Conservation (phyloP, 495 filamentous ascomycete species). For the Aspergillus ostianus region DNA sequence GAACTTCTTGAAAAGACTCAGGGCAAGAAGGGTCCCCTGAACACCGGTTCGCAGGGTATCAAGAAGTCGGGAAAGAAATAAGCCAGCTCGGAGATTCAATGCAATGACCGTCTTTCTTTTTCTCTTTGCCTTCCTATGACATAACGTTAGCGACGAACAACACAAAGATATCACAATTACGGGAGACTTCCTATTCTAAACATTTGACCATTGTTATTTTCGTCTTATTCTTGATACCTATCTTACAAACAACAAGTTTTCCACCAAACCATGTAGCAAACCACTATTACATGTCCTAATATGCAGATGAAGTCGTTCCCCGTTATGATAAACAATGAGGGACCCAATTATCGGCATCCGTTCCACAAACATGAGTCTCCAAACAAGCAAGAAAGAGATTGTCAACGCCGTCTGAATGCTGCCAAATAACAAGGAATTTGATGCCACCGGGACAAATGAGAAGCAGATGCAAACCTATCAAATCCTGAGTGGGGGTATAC, state of each 20-base stretch:
- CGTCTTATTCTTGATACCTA: neutral
- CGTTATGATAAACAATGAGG: conserved; percentile 1
- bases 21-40: conserved; percentile 56
- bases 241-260: neutral
- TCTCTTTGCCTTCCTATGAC: neutral
- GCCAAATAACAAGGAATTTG: neutral
- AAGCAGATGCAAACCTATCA: conserved; percentile 5
- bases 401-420: neutral
- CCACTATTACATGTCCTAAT: neutral
- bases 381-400: neutral
- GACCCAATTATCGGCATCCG: neutral
- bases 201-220: neutral
- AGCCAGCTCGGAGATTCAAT: conserved; percentile 3
- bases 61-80: conserved; percentile 92
- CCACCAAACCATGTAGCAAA: neutral
- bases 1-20: conserved; percentile 65
- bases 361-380: conserved; percentile 1
- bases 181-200: neutral
- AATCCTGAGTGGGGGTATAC: conserved; percentile 12
- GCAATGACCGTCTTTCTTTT: conserved; percentile 5
- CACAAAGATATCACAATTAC: neutral
- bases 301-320: neutral
- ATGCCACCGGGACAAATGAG: neutral
- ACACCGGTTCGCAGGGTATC: conserved; percentile 77
- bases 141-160: neutral